Percentiles rank a stretch among this genome's conserved stretches.
phyloP scores from a whole-genome alignment of 2,329 filamentous ascomycete genomes.

The Ophiocordyceps camponoti-rufipedis region DNA sequence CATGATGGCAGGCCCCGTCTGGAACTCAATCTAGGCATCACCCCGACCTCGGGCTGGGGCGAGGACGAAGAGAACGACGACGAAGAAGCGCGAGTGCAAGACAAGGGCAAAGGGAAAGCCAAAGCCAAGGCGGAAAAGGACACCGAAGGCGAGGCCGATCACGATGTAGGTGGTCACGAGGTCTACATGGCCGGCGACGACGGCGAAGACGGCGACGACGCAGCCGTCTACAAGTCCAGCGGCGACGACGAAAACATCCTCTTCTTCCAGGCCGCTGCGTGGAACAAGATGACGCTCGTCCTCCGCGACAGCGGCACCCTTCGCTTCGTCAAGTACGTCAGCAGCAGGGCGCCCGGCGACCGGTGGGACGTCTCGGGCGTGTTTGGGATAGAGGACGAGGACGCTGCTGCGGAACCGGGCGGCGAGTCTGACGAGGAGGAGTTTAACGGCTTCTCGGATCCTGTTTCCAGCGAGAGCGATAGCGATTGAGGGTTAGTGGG shows the following conservation, averaged over 20 bases:
- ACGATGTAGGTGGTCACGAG: slow-evolving; percentile 58
- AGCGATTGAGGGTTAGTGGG: slow-evolving; percentile 10
- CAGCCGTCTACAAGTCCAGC: slow-evolving; percentile 70
- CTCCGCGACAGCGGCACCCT: slow-evolving; percentile 71
- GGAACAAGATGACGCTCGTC: slow-evolving; percentile 88
- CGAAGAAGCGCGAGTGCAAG: slow-evolving; percentile 14
- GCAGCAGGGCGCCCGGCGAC: slow-evolving; percentile 63
- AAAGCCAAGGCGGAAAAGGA: slow-evolving; percentile 4
- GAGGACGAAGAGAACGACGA: slow-evolving; percentile 28
- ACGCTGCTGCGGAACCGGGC: slow-evolving; percentile 17
- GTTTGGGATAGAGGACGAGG: slow-evolving; percentile 49
- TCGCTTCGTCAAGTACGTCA: slow-evolving; percentile 94
- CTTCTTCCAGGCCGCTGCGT: slow-evolving; percentile 46
- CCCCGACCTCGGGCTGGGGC: slow-evolving; percentile 73
- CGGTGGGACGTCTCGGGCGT: slow-evolving; percentile 78
- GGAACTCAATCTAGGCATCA: slow-evolving; percentile 76
- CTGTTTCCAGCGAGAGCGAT: slow-evolving; percentile 15
- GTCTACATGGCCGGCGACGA: slow-evolving; percentile 71
- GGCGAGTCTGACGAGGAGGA: slow-evolving; percentile 34
- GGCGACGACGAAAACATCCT: slow-evolving; percentile 58
- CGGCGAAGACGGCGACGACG: slow-evolving; percentile 58
- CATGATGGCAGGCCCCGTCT: slow-evolving; percentile 63
- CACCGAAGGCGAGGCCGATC: slow-evolving; percentile 15
- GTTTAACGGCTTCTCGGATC: slow-evolving; percentile 38
- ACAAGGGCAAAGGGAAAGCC: slow-evolving; percentile 12